These are phyloP conservation scores for Leptoxyphium fumago DNA, from an alignment of 2,329 filamentous ascomycete genomes.

Conservation along the genomic window DNA sequence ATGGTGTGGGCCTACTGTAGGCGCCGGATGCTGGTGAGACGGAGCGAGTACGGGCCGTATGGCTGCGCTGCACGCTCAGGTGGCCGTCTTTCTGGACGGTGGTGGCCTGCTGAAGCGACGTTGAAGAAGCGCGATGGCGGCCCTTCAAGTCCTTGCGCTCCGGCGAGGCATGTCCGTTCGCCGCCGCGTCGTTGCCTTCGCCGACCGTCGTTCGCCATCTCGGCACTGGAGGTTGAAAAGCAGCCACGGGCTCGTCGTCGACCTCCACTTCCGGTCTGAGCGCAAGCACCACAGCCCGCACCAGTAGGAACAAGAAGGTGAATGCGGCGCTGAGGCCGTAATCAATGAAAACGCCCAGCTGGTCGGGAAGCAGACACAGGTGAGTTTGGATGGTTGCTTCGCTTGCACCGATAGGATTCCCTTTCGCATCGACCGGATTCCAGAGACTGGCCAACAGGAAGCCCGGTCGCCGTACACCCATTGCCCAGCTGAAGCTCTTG, in stretches of 20 bases:
- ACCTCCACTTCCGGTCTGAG: slow-evolving; percentile 7
- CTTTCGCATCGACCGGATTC: slow-evolving; percentile 61
- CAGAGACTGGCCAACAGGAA: slow-evolving; percentile 82
- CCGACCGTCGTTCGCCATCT: slow-evolving; percentile 6
- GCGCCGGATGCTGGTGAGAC: slow-evolving; percentile 19
- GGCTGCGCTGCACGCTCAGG: slow-evolving; percentile 17
- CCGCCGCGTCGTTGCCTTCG: slow-evolving; percentile 3
- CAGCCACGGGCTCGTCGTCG: slow-evolving; percentile 1
- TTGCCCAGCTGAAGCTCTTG: slow-evolving; percentile 89
- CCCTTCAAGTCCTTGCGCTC: slow-evolving; percentile 10
- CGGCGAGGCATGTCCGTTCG: slow-evolving; percentile 12
- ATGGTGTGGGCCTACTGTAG: slow-evolving; percentile 16
- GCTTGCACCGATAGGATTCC: slow-evolving; percentile 14
- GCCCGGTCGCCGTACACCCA: slow-evolving; percentile 80
- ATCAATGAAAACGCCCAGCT: slow-evolving; percentile 66
- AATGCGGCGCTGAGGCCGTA: slow-evolving; percentile 52
- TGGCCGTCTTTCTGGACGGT: slow-evolving; percentile 7
- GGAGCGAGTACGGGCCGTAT: slow-evolving; percentile 22
- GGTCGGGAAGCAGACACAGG: slow-evolving; percentile 79
- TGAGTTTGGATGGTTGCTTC: slow-evolving; percentile 64
- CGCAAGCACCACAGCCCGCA: slow-evolving; percentile 28
- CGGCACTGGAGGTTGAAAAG: slow-evolving; percentile 2
- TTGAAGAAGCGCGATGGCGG: slow-evolving; percentile 19
- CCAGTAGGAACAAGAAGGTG: slow-evolving; percentile 33
- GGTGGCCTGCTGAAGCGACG: slow-evolving; percentile 13